Conservation (phyloP, 108 stramenopile species). For the Thalassiosira profunda region DNA sequence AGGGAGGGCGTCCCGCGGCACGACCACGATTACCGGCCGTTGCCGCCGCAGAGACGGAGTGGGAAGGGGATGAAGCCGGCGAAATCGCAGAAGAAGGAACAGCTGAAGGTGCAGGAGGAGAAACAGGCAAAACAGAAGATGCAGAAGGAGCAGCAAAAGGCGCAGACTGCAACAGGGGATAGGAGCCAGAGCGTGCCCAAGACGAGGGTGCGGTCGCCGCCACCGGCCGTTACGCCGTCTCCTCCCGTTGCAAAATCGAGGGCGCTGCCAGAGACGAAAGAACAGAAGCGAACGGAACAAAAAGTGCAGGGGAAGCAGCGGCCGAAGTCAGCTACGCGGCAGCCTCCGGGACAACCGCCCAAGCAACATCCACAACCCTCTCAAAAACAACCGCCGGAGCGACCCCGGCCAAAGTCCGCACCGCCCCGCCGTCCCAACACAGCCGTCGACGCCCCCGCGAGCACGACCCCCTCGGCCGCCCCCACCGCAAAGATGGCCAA, state of each 20-base stretch:
- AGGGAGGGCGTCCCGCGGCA: no score
- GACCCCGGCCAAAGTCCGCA: no score
- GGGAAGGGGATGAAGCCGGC: neutral
- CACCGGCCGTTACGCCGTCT: conserved; percentile 6
- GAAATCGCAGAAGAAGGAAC: no score
- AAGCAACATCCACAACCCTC: no score
- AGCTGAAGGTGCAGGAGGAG: no score
- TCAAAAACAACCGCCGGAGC: no score
- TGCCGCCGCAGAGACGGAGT: neutral
- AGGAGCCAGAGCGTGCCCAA: no score
- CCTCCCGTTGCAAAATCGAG: neutral
- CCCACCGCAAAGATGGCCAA: conserved; percentile 12
- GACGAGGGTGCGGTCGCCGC: neutral
- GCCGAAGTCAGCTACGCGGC: neutral
- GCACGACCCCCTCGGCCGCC: no score
- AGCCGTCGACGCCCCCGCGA: neutral
- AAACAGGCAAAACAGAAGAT: no score
- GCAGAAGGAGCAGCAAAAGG: no score
- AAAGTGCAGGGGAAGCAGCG: neutral
- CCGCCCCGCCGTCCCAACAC: no score
- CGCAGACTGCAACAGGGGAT: no score
- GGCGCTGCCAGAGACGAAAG: neutral
- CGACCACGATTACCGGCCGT: neutral
- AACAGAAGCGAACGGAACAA: neutral
- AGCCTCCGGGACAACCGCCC: neutral